Percentiles rank a stretch among this genome's conserved stretches.
phyloP scores from a whole-genome alignment of 257 asterid species.

The Scutellaria baicalensis region DNA sequence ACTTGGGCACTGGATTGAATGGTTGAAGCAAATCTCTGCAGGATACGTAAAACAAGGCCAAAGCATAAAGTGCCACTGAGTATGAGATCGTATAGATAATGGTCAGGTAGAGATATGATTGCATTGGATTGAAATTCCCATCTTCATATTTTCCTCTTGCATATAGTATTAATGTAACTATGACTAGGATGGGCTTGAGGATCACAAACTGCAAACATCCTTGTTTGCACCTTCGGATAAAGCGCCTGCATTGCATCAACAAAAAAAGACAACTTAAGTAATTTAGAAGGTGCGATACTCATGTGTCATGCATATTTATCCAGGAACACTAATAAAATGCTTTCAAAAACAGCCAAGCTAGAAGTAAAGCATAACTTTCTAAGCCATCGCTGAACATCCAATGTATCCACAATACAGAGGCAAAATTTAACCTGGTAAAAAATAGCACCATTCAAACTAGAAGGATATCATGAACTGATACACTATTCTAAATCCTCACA shows the following conservation, averaged over 20 bases:
- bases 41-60: conserved; percentile 90
- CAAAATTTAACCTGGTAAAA: background rate
- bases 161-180: conserved; percentile 67
- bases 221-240: conserved; percentile 94
- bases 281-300: background rate
- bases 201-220: conserved; percentile 97
- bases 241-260: conserved; percentile 61
- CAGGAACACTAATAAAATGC: background rate
- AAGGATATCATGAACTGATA: background rate
- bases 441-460: background rate
- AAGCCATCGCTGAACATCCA: background rate
- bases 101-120: conserved; percentile 92
- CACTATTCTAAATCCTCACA: background rate
- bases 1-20: conserved; percentile 95
- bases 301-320: background rate
- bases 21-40: conserved; percentile 96
- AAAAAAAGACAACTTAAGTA: conserved; percentile 1
- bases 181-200: conserved; percentile 85
- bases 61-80: conserved; percentile 87
- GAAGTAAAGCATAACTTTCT: background rate
- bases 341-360: background rate
- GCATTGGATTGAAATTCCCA: conserved; percentile 81
- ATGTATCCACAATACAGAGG: background rate
- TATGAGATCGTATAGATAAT: conserved; percentile 89
- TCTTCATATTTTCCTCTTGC: conserved; percentile 91